Conservation (phyloP, 2,329 filamentous ascomycete genomes). For the Xenosphaeropsis pyriputrescens region DNA sequence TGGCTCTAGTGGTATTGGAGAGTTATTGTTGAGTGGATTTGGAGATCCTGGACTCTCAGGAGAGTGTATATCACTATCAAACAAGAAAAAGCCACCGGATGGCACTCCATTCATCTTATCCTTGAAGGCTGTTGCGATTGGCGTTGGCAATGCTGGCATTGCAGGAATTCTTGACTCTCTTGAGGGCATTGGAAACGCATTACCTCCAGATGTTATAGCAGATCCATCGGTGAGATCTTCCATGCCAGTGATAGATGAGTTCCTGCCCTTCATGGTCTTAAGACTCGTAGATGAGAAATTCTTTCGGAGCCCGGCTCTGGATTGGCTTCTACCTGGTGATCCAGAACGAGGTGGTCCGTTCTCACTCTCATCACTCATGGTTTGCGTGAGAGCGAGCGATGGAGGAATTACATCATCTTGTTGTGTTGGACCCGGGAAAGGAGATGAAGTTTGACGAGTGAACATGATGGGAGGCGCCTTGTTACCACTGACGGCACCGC, state of each 20-base stretch:
- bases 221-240: slow-evolving; percentile 51
- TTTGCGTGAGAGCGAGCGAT: slow-evolving; percentile 16
- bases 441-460: slow-evolving; percentile 13
- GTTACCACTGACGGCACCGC: too few species aligned
- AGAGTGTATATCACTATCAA: slow-evolving; percentile 71
- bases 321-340: slow-evolving; percentile 35
- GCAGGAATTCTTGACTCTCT: slow-evolving; percentile 33
- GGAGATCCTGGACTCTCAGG: slow-evolving; percentile 49
- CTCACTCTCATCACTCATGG: slow-evolving; percentile 14
- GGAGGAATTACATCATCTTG: slow-evolving; percentile 14
- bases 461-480: slow-evolving; percentile 1
- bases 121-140: slow-evolving; percentile 46
- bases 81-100: slow-evolving; percentile 60
- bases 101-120: slow-evolving; percentile 40
- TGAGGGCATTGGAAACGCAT: slow-evolving; percentile 36
- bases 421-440: slow-evolving; percentile 10
- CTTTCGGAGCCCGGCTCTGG: slow-evolving; percentile 36
- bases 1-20: slow-evolving; percentile 70
- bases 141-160: slow-evolving; percentile 53
- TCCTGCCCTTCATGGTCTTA: slow-evolving; percentile 58
- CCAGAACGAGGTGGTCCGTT: slow-evolving; percentile 27
- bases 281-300: slow-evolving; percentile 59
- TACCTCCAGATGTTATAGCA: slow-evolving; percentile 59
- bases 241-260: slow-evolving; percentile 49
- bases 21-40: slow-evolving; percentile 43